These are phyloP conservation scores for Penicillium longicatenatum DNA, from an alignment of 495 filamentous ascomycete genomes.

Conservation along the genomic window DNA sequence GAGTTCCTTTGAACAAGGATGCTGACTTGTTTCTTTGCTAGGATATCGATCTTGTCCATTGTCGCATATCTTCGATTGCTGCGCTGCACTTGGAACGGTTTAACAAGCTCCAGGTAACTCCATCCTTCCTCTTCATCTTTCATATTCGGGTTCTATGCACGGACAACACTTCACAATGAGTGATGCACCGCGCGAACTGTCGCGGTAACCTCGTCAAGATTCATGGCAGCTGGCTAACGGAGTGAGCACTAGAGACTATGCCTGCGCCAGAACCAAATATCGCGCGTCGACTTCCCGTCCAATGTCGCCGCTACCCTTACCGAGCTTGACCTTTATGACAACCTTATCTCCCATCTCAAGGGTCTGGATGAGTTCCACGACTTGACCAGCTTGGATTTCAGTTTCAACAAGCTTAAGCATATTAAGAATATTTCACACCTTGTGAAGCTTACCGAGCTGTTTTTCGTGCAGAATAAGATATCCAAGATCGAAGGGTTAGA, in stretches of 20 bases:
- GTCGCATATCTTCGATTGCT: conserved; percentile 76
- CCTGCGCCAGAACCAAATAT: conserved; percentile 90
- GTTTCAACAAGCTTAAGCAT: conserved; percentile 99
- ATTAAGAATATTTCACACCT: conserved; percentile 89
- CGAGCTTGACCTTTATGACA: conserved; percentile 97
- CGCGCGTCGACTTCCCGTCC: conserved; percentile 68
- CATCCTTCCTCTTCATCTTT: neutral
- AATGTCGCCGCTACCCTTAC: conserved; percentile 62
- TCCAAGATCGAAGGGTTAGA: conserved; percentile 81
- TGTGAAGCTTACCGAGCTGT: conserved; percentile 77
- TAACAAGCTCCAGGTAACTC: conserved; percentile 61
- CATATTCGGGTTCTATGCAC: neutral
- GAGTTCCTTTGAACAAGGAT: neutral
- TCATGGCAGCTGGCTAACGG: conserved; percentile 14
- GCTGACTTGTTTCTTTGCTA: conserved; percentile 34
- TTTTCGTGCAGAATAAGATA: conserved; percentile 96
- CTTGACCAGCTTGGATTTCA: conserved; percentile 82
- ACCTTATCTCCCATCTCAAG: conserved; percentile 85
- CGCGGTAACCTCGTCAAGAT: neutral
- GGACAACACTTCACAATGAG: neutral
- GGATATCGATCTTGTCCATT: conserved; percentile 90
- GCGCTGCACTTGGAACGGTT: conserved; percentile 83
- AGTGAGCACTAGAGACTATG: conserved; percentile 65
- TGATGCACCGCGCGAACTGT: neutral
- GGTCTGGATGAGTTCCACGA: conserved; percentile 76